phyloP scores from a whole-genome alignment of 1,284 basidiomycete genomes.

The Coniferiporia weirii region DNA sequence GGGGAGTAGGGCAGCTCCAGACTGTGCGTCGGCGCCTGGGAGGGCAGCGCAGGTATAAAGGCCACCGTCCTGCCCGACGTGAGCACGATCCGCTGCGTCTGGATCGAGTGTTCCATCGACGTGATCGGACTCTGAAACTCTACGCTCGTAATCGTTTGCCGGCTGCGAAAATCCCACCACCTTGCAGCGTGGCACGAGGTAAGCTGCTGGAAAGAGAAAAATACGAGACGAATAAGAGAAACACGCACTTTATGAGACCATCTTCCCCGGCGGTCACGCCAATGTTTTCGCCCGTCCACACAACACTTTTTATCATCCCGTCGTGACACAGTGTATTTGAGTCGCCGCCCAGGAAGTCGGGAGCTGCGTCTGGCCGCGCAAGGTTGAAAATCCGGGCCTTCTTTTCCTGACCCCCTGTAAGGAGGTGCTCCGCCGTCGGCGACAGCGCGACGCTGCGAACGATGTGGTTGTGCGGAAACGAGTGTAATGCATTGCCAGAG shows the following conservation, averaged over 20 bases:
- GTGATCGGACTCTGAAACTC: constrained; percentile 79
- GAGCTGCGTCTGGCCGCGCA: constrained; percentile 76
- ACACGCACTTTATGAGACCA: constrained; percentile 76
- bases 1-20: constrained; percentile 77
- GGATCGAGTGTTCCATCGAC: constrained; percentile 88
- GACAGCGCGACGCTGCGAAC: constrained; percentile 92
- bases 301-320: constrained; percentile 86
- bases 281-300: constrained; percentile 86
- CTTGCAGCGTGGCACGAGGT: constrained; percentile 35
- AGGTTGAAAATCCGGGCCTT: constrained; percentile 95
- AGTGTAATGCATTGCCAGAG: constrained; percentile 80
- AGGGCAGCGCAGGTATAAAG: constrained; percentile 72
- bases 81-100: constrained; percentile 82
- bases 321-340: constrained; percentile 66
- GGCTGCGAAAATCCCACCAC: constrained; percentile 94
- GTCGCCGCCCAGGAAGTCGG: constrained; percentile 68
- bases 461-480: constrained; percentile 97
- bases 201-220: not conserved
- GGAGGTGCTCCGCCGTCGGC: constrained; percentile 56
- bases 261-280: constrained; percentile 92
- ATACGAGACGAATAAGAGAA: not conserved
- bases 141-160: constrained; percentile 65
- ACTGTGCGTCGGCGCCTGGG: constrained; percentile 52
- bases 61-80: constrained; percentile 90
- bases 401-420: constrained; percentile 98